Evolutionary conservation across 2,329 filamentous ascomycete species (phyloP), one percentile per base, ranked within the genome.

Genomic region (Monosporascus sp.): DNA sequence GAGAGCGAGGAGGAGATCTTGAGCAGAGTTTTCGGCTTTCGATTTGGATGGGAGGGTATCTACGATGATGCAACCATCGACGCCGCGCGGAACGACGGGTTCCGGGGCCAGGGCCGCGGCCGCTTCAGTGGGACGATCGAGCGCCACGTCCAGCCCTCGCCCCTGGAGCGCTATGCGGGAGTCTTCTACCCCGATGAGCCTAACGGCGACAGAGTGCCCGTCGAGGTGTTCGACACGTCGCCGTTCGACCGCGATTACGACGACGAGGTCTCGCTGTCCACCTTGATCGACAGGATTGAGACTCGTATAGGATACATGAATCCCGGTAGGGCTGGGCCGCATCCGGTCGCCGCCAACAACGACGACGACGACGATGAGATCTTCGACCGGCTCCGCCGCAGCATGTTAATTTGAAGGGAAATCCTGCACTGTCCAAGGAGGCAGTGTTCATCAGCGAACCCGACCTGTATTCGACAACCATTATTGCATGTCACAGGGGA

Each of bases 91-190:
- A 50, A 50, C 7, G 75, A 77, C 50, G 72, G 72, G 9, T 59
- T 72, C 25, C 58, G 64, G 2, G 22, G 41, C 2, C 71, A 72
- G 0, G 74, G 74, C n/a, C 35, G 49, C 8, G 72, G 70, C 2
- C 73, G 73, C 20, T 76, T 77, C 60, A 70, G 65, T 15, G 74
- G 74, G 6, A 62, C 56, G 11, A 60, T 74, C 22, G 51, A 53
- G 22, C 37, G 49, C 24, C 20, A 52, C 15, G 14, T 37, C 6
- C 43, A 54, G 48, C 39, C 50, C 38, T 50, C 52, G 6, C 39
- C 44, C 15, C n/a, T 54, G 36, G 41, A 45, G 27, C 54, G 41
- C 51, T 48, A 56, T 39, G 45, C 50, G 25, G 48, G 50, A 18
- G 38, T 53, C 11, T 53, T 50, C 25, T 53, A 55, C n/a, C 39